Conservation (phyloP, 768 basidiomycete genomes). For the Dacryopinax primogenitus region DNA sequence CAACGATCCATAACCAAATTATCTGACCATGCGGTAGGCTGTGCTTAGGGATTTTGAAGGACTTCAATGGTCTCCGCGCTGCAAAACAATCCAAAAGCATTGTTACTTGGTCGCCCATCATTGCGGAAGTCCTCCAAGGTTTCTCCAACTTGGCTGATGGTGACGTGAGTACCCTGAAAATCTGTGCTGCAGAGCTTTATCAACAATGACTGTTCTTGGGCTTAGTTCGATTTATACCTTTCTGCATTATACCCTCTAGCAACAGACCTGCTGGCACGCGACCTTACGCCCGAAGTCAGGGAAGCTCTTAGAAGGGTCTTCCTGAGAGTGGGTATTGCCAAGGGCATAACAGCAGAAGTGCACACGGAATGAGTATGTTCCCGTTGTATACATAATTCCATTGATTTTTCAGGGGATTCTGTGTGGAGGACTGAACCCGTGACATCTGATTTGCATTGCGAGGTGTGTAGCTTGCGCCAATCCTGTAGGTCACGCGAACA, state of each 20-base stretch:
- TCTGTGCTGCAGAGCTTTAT: conserved; percentile 13
- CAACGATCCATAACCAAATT: conserved; percentile 5
- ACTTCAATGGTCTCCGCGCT: conserved; percentile 76
- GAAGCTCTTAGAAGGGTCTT: conserved; percentile 68
- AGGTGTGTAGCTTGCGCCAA: background rate
- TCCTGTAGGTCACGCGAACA: background rate
- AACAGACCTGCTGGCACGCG: conserved; percentile 71
- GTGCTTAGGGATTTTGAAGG: conserved; percentile 72
- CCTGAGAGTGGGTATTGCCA: conserved; percentile 41
- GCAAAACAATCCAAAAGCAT: conserved; percentile 95
- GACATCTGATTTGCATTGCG: no score
- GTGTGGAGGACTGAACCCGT: no score
- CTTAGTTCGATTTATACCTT: conserved; percentile 78
- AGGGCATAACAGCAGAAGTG: conserved; percentile 8
- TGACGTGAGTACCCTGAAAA: conserved; percentile 45
- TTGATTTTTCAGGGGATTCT: no score
- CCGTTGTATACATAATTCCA: background rate
- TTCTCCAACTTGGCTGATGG: conserved; percentile 82
- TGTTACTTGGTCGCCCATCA: conserved; percentile 95
- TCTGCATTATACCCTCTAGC: conserved; percentile 83
- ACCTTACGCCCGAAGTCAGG: conserved; percentile 71
- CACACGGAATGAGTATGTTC: background rate
- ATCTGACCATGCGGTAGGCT: conserved; percentile 55
- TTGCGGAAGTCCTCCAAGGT: conserved; percentile 86
- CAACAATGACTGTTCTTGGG: background rate